A percentile compares a stretch with the other conserved stretches of the same genome.
Conservation (phyloP, 2,329 filamentous ascomycete genomes). For the Alternaria conjuncta region DNA sequence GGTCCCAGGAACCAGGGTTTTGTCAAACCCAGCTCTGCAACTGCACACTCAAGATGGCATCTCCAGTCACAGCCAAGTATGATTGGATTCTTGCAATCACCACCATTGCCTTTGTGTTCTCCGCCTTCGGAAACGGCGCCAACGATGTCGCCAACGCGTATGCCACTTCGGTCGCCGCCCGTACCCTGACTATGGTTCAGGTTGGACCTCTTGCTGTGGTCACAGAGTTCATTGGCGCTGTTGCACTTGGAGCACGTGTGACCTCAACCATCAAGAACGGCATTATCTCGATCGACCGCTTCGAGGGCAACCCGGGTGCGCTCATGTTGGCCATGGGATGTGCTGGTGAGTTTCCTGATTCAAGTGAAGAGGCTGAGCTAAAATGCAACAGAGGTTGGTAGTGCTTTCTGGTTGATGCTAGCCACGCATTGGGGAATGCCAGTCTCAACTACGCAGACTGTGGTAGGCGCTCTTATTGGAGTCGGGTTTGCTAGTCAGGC, state of each 20-base stretch:
- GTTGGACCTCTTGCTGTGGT: slow-evolving; percentile 57
- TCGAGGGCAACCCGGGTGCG: slow-evolving; percentile 56
- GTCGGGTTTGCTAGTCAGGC: slow-evolving; percentile 60
- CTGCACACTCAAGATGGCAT: slow-evolving; percentile 19
- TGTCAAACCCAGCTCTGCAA: background rate
- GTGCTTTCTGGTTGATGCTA: slow-evolving; percentile 9
- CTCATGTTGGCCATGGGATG: slow-evolving; percentile 67
- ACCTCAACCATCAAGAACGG: slow-evolving; percentile 68
- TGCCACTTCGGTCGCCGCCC: slow-evolving; percentile 57
- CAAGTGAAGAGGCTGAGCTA: background rate
- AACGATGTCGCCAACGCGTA: slow-evolving; percentile 64
- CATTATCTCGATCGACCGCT: slow-evolving; percentile 60
- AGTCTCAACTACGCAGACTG: slow-evolving; percentile 67
- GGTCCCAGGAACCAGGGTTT: background rate
- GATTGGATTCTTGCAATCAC: slow-evolving; percentile 53
- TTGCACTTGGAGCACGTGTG: slow-evolving; percentile 60
- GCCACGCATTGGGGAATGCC: slow-evolving; percentile 55
- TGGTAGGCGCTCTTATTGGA: slow-evolving; percentile 66
- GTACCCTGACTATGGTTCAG: slow-evolving; percentile 60
- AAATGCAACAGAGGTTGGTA: slow-evolving; percentile 30
- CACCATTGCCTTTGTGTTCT: slow-evolving; percentile 46
- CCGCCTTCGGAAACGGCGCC: slow-evolving; percentile 50
- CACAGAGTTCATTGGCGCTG: slow-evolving; percentile 61
- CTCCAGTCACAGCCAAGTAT: slow-evolving; percentile 38
- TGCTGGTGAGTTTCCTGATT: slow-evolving; percentile 64